These are phyloP conservation scores for Claviceps spartinae DNA, from an alignment of 2,329 filamentous ascomycete genomes.

Conservation along the genomic window DNA sequence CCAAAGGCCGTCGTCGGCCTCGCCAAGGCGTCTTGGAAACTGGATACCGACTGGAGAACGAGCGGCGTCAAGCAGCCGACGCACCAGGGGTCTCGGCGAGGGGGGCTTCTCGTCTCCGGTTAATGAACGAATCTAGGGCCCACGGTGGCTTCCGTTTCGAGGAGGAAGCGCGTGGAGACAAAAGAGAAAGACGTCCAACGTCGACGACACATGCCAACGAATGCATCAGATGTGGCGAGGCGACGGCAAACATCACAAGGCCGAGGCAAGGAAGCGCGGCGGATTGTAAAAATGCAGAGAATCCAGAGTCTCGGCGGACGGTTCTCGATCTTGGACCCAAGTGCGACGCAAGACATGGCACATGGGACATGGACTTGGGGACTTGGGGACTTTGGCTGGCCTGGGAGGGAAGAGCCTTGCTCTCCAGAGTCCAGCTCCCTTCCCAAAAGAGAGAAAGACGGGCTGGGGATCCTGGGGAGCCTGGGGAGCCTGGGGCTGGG, in stretches of 20 bases:
- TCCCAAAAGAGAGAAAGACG: not conserved
- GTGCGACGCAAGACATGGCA: not conserved
- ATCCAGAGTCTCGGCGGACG: not conserved
- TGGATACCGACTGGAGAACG: constrained; percentile 3
- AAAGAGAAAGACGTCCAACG: constrained; percentile 1
- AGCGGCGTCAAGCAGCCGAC: not conserved
- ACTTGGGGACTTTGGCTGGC: not conserved
- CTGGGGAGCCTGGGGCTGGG: too few relatives aligned
- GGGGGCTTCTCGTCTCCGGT: constrained; percentile 6
- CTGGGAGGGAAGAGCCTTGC: not conserved
- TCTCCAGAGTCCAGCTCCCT: too few relatives aligned
- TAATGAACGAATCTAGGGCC: constrained; percentile 5
- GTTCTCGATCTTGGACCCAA: not conserved
- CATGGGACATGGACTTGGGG: too few relatives aligned
- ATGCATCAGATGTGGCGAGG: not conserved
- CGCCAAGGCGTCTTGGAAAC: constrained; percentile 1
- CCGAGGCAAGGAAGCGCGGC: not conserved
- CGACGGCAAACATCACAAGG: not conserved
- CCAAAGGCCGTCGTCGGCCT: not conserved
- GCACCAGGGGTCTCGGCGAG: constrained; percentile 5
- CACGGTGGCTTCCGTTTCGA: constrained; percentile 8
- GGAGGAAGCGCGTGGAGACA: constrained; percentile 6
- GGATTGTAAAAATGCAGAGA: not conserved
- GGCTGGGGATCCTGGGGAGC: not conserved
- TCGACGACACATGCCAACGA: not conserved